Percentiles rank a stretch among this genome's conserved stretches.
Conservation (phyloP, 768 basidiomycete species). For the Xerocomellus intermedius region DNA sequence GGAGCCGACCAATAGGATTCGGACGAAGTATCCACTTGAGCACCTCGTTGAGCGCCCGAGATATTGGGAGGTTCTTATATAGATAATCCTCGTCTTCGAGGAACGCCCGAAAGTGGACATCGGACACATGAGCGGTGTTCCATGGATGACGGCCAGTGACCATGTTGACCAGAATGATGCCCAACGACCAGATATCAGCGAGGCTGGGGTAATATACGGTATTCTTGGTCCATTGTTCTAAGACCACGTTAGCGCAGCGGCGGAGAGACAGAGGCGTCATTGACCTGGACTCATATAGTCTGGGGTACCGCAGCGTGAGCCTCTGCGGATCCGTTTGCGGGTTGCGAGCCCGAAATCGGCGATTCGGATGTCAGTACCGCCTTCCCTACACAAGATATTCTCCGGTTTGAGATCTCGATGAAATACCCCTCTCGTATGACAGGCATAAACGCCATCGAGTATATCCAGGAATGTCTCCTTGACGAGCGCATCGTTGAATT, state of each 20-base stretch:
- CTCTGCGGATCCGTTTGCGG: slow-evolving; percentile 40
- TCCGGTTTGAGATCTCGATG: slow-evolving; percentile 91
- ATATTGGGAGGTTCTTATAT: slow-evolving; percentile 15
- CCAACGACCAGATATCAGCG: slow-evolving; percentile 68
- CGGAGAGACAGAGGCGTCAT: slow-evolving; percentile 8
- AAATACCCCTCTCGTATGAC: slow-evolving; percentile 67
- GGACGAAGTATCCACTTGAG: slow-evolving; percentile 19
- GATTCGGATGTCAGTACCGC: slow-evolving; percentile 53
- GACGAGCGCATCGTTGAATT: slow-evolving; percentile 60
- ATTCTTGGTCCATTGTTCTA: slow-evolving; percentile 54
- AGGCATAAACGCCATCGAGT: slow-evolving; percentile 73
- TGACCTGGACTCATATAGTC: slow-evolving; percentile 73
- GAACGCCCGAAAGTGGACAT: slow-evolving; percentile 12
- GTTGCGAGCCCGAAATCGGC: slow-evolving; percentile 81
- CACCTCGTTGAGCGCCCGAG: slow-evolving; percentile 8
- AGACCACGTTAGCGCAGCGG: not conserved
- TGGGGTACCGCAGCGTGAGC: slow-evolving; percentile 58
- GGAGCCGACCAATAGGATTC: slow-evolving; percentile 13
- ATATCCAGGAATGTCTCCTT: slow-evolving; percentile 73
- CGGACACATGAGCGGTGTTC: slow-evolving; percentile 8
- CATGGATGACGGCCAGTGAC: slow-evolving; percentile 49
- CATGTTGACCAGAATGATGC: slow-evolving; percentile 82
- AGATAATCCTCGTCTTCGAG: slow-evolving; percentile 18
- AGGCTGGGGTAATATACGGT: slow-evolving; percentile 33
- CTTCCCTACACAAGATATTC: slow-evolving; percentile 62